phyloP scores from a whole-genome alignment of 1,284 basidiomycete genomes.

The Bjerkandera adusta region DNA sequence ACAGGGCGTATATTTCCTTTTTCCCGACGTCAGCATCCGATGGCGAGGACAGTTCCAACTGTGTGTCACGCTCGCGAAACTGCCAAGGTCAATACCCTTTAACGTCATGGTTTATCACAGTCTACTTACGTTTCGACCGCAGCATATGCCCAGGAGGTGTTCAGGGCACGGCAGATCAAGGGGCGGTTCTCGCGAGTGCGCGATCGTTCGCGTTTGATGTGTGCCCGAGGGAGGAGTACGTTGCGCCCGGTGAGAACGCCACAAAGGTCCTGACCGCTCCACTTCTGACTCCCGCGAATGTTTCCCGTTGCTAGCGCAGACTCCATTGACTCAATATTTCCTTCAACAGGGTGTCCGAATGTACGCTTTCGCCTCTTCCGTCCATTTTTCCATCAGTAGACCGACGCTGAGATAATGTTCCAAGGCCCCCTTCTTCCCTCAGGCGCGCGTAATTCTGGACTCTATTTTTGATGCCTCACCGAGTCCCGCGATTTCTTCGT shows the following conservation, averaged over 20 bases:
- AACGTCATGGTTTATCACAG: background rate
- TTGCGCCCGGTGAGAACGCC: constrained; percentile 66
- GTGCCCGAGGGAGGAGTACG: constrained; percentile 66
- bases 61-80: constrained; percentile 69
- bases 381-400: constrained; percentile 17
- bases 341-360: constrained; percentile 78
- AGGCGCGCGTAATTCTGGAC: constrained; percentile 17
- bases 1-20: constrained; percentile 81
- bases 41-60: constrained; percentile 75
- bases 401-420: constrained; percentile 18
- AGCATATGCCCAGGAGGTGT: constrained; percentile 6
- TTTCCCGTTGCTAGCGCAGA: constrained; percentile 40
- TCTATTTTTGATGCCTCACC: no score
- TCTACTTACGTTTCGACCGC: background rate
- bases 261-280: background rate
- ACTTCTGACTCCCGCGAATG: background rate
- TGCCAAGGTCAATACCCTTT: constrained; percentile 65
- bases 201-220: constrained; percentile 79
- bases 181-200: constrained; percentile 61
- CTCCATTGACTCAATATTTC: constrained; percentile 66
- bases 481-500: no score
- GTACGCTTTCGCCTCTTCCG: constrained; percentile 47
- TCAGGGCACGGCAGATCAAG: constrained; percentile 34
- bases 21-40: constrained; percentile 86
- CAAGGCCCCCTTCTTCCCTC: constrained; percentile 16